Percentiles rank a stretch among this genome's conserved stretches.
These are phyloP conservation scores for Pythium sukuiense DNA, from an alignment of 352 stramenopile genomes.

Conservation along the genomic window DNA sequence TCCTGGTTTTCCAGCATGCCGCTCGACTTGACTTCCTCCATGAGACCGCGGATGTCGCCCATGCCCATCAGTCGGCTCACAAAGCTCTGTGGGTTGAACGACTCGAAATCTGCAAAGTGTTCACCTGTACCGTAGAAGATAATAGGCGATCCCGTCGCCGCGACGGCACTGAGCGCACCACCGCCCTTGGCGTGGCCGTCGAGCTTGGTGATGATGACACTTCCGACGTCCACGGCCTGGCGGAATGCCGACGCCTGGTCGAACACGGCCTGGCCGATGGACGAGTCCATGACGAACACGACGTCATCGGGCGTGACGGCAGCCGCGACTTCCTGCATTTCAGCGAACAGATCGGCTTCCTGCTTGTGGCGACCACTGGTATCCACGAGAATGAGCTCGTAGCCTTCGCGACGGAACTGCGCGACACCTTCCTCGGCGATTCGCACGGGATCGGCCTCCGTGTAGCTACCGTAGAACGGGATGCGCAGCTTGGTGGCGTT, in stretches of 20 bases:
- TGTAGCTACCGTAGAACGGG: conserved; percentile 99
- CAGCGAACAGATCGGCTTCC: conserved; percentile 97
- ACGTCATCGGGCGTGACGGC: conserved; percentile 96
- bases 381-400: conserved; percentile 99
- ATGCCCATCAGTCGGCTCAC: conserved; percentile 98
- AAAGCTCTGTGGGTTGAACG: conserved; percentile 97
- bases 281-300: conserved; percentile 99
- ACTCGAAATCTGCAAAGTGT: conserved; percentile 98
- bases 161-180: conserved; percentile 97
- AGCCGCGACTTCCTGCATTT: conserved; percentile 98
- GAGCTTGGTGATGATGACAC: conserved; percentile 99
- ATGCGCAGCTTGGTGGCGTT: conserved; percentile 98
- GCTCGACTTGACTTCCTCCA: conserved; percentile 93
- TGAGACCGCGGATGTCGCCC: conserved; percentile 96
- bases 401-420: conserved; percentile 96
- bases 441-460: conserved; percentile 96
- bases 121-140: conserved; percentile 98
- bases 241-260: conserved; percentile 97
- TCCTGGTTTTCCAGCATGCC: conserved; percentile 93
- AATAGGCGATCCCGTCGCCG: conserved; percentile 96
- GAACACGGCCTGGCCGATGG: conserved; percentile 97
- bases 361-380: conserved; percentile 98
- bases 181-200: conserved; percentile 99
- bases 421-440: conserved; percentile 98
- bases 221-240: conserved; percentile 95